These are phyloP conservation scores for Chaetomium globosum DNA, from an alignment of 2,329 filamentous ascomycete genomes.

Conservation along the genomic window DNA sequence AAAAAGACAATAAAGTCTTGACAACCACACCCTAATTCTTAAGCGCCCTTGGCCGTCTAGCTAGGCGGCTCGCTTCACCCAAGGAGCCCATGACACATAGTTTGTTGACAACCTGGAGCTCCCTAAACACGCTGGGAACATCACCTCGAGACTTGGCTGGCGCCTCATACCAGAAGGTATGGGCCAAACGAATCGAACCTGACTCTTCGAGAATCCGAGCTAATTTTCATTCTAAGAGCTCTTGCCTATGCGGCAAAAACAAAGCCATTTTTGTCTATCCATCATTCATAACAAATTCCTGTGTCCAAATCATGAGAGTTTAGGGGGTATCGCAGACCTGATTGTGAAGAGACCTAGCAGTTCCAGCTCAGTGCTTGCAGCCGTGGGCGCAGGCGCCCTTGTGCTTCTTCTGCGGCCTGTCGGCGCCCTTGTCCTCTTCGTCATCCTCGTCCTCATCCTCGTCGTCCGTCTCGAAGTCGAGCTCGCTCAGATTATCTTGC, in stretches of 20 bases:
- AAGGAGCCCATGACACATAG: not conserved
- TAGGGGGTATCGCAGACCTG: constrained; percentile 22
- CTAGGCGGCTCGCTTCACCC: not conserved
- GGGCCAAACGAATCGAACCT: not conserved
- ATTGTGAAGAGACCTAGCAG: not conserved
- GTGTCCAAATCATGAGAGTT: constrained; percentile 19
- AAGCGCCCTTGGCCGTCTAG: not conserved
- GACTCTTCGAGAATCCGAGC: not conserved
- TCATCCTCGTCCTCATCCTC: constrained; percentile 58
- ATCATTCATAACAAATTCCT: constrained; percentile 21
- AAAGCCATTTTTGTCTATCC: constrained; percentile 32
- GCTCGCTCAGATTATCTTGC: constrained; percentile 65
- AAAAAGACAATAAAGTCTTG: not conserved
- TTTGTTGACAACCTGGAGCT: not conserved
- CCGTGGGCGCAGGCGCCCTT: constrained; percentile 40
- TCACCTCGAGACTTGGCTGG: not conserved
- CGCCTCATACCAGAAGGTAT: not conserved
- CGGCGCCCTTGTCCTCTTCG: constrained; percentile 37
- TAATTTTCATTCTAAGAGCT: not conserved
- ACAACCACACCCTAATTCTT: not conserved
- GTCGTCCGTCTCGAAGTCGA: constrained; percentile 68
- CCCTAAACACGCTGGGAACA: not conserved
- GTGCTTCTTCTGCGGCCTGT: constrained; percentile 48
- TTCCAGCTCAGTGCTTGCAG: constrained; percentile 24
- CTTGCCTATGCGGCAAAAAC: constrained; percentile 2